Evolutionary conservation across 1,284 basidiomycete species (phyloP).

Genomic region (Cryptococcus amylolentus): DNA sequence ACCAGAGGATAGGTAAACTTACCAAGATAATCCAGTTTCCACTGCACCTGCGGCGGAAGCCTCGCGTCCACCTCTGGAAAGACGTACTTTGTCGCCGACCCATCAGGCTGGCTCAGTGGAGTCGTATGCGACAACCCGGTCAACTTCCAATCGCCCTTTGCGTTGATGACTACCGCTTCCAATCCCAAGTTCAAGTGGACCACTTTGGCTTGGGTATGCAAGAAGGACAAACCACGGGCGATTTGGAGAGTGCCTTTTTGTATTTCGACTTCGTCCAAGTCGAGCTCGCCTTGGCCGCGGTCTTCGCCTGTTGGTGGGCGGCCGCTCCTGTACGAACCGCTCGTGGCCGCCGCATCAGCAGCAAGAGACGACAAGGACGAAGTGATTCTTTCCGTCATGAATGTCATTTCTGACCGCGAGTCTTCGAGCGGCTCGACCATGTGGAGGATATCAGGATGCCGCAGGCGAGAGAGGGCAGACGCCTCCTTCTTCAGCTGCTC

Average conservation of each 20-base stretch:
- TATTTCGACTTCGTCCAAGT: conserved; percentile 61
- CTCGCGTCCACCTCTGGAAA: conserved; percentile 84
- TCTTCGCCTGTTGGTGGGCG: conserved; percentile 53
- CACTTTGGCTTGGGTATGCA: conserved; percentile 84
- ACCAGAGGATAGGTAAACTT: conserved; percentile 24
- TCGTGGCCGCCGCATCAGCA: conserved; percentile 60
- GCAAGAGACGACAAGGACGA: conserved; percentile 56
- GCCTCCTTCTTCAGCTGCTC: conserved; percentile 89
- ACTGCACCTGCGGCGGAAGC: conserved; percentile 75
- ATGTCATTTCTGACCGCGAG: conserved; percentile 76
- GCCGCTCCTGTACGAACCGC: conserved; percentile 51
- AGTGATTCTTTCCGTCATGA: conserved; percentile 81
- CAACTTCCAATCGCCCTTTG: conserved; percentile 98
- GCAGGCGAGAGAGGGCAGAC: conserved; percentile 73
- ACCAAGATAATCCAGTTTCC: conserved; percentile 95
- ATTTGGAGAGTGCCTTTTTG: conserved; percentile 95
- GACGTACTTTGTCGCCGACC: conserved; percentile 73
- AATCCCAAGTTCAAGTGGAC: conserved; percentile 89
- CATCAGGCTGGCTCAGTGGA: conserved; percentile 66
- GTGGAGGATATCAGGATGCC: conserved; percentile 95
- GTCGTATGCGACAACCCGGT: conserved; percentile 85
- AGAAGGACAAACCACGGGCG: conserved; percentile 86
- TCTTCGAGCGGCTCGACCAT: conserved; percentile 99
- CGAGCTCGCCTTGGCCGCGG: conserved; percentile 66
- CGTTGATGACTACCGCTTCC: conserved; percentile 79